Evolutionary conservation across 2,329 filamentous ascomycete species (phyloP).

Genomic region (Colletotrichum tabaci): DNA sequence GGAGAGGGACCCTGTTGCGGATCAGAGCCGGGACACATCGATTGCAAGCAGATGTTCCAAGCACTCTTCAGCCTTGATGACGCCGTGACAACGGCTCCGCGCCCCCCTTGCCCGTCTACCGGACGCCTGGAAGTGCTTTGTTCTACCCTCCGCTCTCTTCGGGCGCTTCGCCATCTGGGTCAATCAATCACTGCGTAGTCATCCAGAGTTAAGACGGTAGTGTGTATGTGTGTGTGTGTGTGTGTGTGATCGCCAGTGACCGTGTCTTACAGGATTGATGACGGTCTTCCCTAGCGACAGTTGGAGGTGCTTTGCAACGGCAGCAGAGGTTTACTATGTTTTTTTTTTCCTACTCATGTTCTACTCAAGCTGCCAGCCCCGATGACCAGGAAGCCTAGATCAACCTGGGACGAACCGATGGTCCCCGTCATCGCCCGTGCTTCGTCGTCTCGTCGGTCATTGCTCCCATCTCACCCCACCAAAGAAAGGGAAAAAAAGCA

Average conservation of each 20-base stretch:
- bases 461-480: neutral
- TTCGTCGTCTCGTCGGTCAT: neutral
- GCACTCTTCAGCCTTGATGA: neutral
- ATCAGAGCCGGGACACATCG: neutral
- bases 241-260: neutral
- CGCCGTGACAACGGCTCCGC: neutral
- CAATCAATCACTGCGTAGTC: neutral
- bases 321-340: neutral
- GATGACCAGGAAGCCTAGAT: too few species aligned
- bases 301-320: neutral
- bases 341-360: too few species aligned
- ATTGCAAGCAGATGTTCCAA: too few species aligned
- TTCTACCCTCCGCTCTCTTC: neutral
- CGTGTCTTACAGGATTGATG: neutral
- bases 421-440: conserved; percentile 3
- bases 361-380: too few species aligned
- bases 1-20: neutral
- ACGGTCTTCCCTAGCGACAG: too few species aligned
- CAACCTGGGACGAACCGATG: conserved; percentile 11
- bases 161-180: neutral
- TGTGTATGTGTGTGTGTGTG: too few species aligned
- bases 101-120: neutral
- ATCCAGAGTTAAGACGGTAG: neutral
- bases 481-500: too few species aligned
- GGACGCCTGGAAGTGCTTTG: neutral